Evolutionary conservation across 805 yeast species (phyloP).

Genomic region (Saccharomycopsis sp.): DNA sequence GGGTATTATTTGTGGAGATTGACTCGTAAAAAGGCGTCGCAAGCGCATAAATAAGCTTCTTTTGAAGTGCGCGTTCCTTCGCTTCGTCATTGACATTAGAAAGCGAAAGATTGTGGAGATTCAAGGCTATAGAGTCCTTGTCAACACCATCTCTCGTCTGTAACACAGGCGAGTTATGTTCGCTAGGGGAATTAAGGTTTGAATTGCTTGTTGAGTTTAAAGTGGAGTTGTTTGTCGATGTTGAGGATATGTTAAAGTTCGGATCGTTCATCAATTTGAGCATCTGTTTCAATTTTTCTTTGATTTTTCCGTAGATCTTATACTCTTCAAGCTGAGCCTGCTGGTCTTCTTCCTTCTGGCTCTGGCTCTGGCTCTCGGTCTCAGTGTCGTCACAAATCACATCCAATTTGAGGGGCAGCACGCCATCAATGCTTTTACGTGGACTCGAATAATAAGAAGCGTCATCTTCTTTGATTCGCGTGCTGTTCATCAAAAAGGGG

Average conservation of each 20-base stretch:
- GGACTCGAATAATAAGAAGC: background rate
- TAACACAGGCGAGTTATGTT: background rate
- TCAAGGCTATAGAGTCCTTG: constrained; percentile 38
- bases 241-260: background rate
- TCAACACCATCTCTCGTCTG: background rate
- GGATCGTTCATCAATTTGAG: constrained; percentile 13
- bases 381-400: background rate
- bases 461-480: background rate
- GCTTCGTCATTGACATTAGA: constrained; percentile 32
- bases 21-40: constrained; percentile 53
- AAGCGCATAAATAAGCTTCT: constrained; percentile 50
- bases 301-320: constrained; percentile 10
- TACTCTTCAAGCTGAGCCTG: constrained; percentile 4
- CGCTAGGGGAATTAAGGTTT: background rate
- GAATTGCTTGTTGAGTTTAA: background rate
- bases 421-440: background rate
- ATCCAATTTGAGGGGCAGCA: background rate
- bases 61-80: constrained; percentile 38
- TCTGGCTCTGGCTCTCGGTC: background rate
- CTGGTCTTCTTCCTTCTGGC: background rate
- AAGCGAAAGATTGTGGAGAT: constrained; percentile 52
- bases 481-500: constrained; percentile 18
- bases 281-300: constrained; percentile 17
- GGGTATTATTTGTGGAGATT: constrained; percentile 12
- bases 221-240: background rate